Evolutionary conservation across 176 grass and related monocot genomes (phyloP).

Genomic region (Themeda triandra): DNA sequence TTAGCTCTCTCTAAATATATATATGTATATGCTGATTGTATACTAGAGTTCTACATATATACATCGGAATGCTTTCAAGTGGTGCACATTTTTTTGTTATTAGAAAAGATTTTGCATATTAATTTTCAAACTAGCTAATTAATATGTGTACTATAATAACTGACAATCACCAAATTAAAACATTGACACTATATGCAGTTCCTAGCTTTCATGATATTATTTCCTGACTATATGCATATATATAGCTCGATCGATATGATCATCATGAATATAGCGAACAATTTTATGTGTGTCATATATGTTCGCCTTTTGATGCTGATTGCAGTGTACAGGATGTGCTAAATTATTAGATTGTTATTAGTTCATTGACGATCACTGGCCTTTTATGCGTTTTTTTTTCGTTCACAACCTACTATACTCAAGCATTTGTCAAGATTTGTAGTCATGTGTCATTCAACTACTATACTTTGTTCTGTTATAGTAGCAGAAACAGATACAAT

Average conservation of each 20-base stretch:
- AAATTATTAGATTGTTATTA: neutral
- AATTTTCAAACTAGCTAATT: no score
- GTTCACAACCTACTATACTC: neutral
- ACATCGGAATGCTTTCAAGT: constrained; percentile 14
- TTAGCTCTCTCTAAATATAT: neutral
- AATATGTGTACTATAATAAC: neutral
- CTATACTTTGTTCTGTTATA: neutral
- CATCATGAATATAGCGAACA: neutral
- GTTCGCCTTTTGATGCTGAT: no score
- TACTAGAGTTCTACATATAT: neutral
- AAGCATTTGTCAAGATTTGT: neutral
- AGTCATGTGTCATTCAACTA: neutral
- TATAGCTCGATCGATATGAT: neutral
- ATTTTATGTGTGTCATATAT: neutral
- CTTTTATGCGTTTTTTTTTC: neutral
- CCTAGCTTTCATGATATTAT: neutral
- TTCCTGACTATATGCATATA: neutral
- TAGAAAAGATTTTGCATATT: constrained; percentile 11
- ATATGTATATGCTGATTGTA: neutral
- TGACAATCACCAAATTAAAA: neutral
- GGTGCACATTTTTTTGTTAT: neutral
- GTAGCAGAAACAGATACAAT: no score
- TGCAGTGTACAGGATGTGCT: neutral
- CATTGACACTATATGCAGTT: neutral
- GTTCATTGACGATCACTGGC: neutral